A percentile compares a stretch with the other conserved stretches of the same genome.
These are phyloP conservation scores for Pythium aquatile DNA, from an alignment of 352 stramenopile genomes.

Conservation along the genomic window DNA sequence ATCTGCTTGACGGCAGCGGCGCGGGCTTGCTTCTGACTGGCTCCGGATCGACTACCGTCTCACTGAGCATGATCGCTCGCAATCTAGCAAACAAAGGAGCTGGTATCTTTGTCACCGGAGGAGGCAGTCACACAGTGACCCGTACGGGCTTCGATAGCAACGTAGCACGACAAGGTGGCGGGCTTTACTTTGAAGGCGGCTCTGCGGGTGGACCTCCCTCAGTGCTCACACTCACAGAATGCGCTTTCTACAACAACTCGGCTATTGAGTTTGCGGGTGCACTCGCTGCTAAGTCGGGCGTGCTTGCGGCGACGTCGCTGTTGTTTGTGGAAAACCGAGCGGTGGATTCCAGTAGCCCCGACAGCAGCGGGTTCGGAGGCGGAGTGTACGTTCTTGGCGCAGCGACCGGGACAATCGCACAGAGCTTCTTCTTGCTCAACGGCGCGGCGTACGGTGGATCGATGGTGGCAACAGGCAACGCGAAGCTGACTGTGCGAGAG, in stretches of 20 bases:
- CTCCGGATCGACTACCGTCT: slow-evolving; percentile 8
- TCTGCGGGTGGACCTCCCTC: background rate
- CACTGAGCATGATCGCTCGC: slow-evolving; percentile 5
- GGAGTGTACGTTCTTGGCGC: background rate
- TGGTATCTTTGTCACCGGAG: slow-evolving; percentile 21
- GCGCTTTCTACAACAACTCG: slow-evolving; percentile 22
- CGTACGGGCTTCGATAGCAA: slow-evolving; percentile 7
- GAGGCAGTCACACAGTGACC: slow-evolving; percentile 8
- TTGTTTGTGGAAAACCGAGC: slow-evolving; percentile 23
- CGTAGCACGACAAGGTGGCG: background rate
- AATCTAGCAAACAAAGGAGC: slow-evolving; percentile 10
- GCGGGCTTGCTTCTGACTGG: slow-evolving; percentile 20
- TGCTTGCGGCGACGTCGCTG: background rate
- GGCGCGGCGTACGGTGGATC: slow-evolving; percentile 14
- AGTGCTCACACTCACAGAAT: background rate
- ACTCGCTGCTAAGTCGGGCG: background rate
- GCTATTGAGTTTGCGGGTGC: slow-evolving; percentile 5
- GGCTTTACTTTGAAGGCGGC: background rate
- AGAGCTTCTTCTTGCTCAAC: slow-evolving; percentile 24
- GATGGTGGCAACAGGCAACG: background rate
- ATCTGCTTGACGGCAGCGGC: slow-evolving; percentile 9
- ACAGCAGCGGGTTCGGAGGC: slow-evolving; percentile 7
- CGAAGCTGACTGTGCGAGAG: background rate
- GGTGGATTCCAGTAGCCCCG: background rate
- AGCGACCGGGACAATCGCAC: background rate